Evolutionary conservation across 2,329 filamentous ascomycete species (phyloP).

Genomic region (Macrophomina tecta): DNA sequence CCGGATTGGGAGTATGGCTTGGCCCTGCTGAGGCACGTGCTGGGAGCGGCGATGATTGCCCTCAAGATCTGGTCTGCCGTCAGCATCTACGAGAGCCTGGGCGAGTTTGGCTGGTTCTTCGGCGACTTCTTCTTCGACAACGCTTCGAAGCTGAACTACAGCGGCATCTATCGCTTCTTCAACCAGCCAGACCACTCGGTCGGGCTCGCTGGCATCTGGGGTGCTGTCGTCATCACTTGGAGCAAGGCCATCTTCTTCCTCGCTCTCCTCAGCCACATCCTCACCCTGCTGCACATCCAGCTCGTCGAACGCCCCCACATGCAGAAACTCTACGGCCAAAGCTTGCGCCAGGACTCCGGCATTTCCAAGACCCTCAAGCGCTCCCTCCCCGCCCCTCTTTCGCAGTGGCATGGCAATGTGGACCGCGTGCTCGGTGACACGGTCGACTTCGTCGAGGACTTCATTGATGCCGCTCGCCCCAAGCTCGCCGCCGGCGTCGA

Average conservation of each 20-base stretch:
- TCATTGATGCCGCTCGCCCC: slow-evolving; percentile 82
- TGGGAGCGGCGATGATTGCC: slow-evolving; percentile 79
- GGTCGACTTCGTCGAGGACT: slow-evolving; percentile 86
- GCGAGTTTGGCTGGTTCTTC: slow-evolving; percentile 99
- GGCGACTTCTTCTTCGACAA: slow-evolving; percentile 98
- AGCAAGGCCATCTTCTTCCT: slow-evolving; percentile 85
- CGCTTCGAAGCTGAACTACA: slow-evolving; percentile 87
- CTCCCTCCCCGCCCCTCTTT: slow-evolving; percentile 81
- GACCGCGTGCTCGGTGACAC: slow-evolving; percentile 88
- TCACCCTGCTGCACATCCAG: slow-evolving; percentile 87
- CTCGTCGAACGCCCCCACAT: slow-evolving; percentile 96
- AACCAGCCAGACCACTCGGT: slow-evolving; percentile 97
- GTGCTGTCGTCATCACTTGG: slow-evolving; percentile 90
- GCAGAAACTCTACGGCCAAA: slow-evolving; percentile 93
- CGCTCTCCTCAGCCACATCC: slow-evolving; percentile 81
- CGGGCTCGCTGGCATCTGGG: slow-evolving; percentile 94
- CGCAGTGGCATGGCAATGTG: slow-evolving; percentile 82
- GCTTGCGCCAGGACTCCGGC: slow-evolving; percentile 83
- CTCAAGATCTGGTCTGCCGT: slow-evolving; percentile 91
- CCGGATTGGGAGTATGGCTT: slow-evolving; percentile 86
- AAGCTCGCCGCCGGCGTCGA: slow-evolving; percentile 86
- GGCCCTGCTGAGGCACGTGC: slow-evolving; percentile 82
- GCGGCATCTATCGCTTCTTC: slow-evolving; percentile 95
- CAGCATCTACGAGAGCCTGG: slow-evolving; percentile 93
- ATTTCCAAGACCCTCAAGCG: slow-evolving; percentile 89